phyloP scores from a whole-genome alignment of 164 flowering plant genomes.

The Houttuynia cordata region DNA sequence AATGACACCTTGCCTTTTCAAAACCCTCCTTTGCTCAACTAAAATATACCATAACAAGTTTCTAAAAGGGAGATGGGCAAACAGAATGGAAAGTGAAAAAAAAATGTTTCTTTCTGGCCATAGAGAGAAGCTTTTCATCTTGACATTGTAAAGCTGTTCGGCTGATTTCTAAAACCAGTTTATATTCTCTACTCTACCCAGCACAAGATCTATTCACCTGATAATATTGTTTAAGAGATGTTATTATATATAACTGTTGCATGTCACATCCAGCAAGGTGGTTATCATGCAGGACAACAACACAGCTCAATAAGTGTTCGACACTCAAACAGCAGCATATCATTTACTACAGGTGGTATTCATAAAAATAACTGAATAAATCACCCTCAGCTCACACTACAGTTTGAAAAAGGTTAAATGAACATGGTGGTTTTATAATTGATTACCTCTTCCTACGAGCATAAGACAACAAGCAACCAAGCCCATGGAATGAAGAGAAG shows the following conservation, averaged over 20 bases:
- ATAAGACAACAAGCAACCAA: constrained; percentile 93
- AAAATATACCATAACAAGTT: constrained; percentile 34
- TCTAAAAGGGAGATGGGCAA: constrained; percentile 40
- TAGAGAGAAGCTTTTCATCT: constrained; percentile 70
- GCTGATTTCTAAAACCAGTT: constrained; percentile 73
- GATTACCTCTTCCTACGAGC: constrained; percentile 91
- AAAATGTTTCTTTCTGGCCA: constrained; percentile 35
- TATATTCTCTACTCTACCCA: constrained; percentile 78
- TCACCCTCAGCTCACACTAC: neutral
- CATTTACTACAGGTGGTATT: neutral
- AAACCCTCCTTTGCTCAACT: constrained; percentile 85
- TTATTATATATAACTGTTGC: too few relatives aligned
- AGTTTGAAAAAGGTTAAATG: neutral
- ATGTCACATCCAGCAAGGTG: too few relatives aligned
- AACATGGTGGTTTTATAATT: too few relatives aligned
- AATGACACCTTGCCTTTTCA: constrained; percentile 73
- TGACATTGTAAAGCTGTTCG: constrained; percentile 49
- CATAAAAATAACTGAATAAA: neutral
- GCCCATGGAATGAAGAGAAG: constrained; percentile 72
- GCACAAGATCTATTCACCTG: neutral
- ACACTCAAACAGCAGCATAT: neutral
- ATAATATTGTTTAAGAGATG: neutral
- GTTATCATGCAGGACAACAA: neutral
- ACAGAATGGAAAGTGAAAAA: constrained; percentile 2
- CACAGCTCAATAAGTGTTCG: neutral